Evolutionary conservation across 148 eudicot species (phyloP), one percentile per base, ranked within the genome.

Genomic region (Silene conica): DNA sequence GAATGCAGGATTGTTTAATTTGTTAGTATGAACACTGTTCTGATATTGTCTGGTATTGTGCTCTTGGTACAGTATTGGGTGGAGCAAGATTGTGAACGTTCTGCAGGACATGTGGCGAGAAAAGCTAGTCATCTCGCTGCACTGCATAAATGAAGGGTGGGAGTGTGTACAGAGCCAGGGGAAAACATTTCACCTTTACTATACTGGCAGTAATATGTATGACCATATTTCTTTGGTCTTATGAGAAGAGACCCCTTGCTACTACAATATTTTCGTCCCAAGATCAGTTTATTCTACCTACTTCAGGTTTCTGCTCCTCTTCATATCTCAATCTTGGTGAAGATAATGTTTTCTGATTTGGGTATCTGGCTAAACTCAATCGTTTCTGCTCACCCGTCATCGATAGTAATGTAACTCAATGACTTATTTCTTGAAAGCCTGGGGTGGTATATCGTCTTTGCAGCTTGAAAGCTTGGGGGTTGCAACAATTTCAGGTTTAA

Each of bases 211-310:
- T 91, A 20, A 38, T 85, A 77, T 75, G 86, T 70, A 85, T 86
- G 78, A 89, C 90, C 43, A 77, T 89, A 66, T 83, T 86, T 28
- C 86, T 87, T 66, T 91, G 91, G 97, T 82, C 91, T 63, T 85
- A 84, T 76, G 91, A 83, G 84, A 86, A 82, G 80, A 86, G 76
- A 73, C 97, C 97, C 31, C 73, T 75, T 69, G 38, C 75, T 50
- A 69, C 73, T 34, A 80, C 74, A 61, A 61, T 71, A 52, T 46
- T 86, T 52, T 73, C 87, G 7, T 58, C 82, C 20, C 76, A 87
- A 82, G 89, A 89, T 71, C 85, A 80, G 76, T 82, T 86, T 23
- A 50, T 76, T 64, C 74, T 84, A 78, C 83, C 86, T 38, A 62
- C 82, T 54, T 78, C 84, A 85, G 92, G 96, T 90, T 48, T 61